These are phyloP conservation scores for Davidsoniella eucalypti DNA, from an alignment of 2,329 filamentous ascomycete species.

Conservation along the genomic window DNA sequence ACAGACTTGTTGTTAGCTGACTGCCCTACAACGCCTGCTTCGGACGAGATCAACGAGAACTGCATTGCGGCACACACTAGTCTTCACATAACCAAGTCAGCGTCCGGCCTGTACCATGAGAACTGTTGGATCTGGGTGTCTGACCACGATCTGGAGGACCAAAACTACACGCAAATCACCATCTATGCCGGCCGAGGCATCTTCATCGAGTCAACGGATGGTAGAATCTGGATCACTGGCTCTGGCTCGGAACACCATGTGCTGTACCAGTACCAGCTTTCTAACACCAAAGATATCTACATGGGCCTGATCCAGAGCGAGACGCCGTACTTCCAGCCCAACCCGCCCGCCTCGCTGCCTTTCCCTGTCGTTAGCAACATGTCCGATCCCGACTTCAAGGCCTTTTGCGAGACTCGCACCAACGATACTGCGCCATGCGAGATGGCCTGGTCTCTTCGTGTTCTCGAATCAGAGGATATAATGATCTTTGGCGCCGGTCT, in stretches of 20 bases:
- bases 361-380: conserved; percentile 30
- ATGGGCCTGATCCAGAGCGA: conserved; percentile 52
- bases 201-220: conserved; percentile 23
- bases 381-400: conserved; percentile 36
- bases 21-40: conserved; percentile 39
- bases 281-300: conserved; percentile 42
- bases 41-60: conserved; percentile 16
- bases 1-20: conserved; percentile 50
- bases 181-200: conserved; percentile 37
- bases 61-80: conserved; percentile 29
- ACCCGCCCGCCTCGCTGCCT: conserved; percentile 39
- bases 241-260: conserved; percentile 49
- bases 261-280: conserved; percentile 53
- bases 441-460: conserved; percentile 48
- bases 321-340: conserved; percentile 55
- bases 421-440: conserved; percentile 25
- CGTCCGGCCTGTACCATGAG: conserved; percentile 25
- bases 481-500: conserved; percentile 46
- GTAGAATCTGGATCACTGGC: conserved; percentile 42
- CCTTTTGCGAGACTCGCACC: conserved; percentile 25
- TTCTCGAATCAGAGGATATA: conserved; percentile 38
- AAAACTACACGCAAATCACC: conserved; percentile 30
- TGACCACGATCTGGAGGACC: conserved; percentile 39
- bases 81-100: conserved; percentile 25
- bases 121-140: conserved; percentile 32